Evolutionary conservation across 805 yeast genomes (phyloP), one percentile per base, ranked within the genome.

Genomic region (Zygoascus ofunaensis): DNA sequence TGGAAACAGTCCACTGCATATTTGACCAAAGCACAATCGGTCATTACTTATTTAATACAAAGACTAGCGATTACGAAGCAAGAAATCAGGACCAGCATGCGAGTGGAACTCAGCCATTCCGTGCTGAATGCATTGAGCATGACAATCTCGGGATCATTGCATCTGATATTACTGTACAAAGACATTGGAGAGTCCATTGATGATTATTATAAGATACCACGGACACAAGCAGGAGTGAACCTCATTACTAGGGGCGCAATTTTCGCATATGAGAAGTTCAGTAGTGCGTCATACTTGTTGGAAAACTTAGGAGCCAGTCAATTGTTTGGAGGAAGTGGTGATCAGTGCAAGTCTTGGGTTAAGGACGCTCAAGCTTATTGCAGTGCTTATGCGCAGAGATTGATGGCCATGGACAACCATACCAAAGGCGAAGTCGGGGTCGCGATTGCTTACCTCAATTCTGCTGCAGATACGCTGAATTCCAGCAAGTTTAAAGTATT

Each of bases 171-270:
- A 8, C 37, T 61, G 8, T 48, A 53, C 44, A 61, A 40, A 18
- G 52, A 49, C 39, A 38, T 48, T 33, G 48, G 35, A n/a, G 35
- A 32, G n/a, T 28, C 41, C 3, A 35, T 45, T 5, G 39, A 19
- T 23, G 36, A 39, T 14, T 41, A 44, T 18, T 35, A 48, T 24
- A 39, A 46, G 14, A 34, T 41, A 22, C 36, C 43, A 18, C 19
- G 37, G 17, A n/a, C 53, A 20, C 42, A 42, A 2, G 49, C 58
- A 1, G 50, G 59, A 15, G 50, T 60, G 8, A 46, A 51, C 5
- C 49, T 62, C 22, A 54, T 61, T 45, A 41, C 54, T 14, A 53
- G 65, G n/a, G 51, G 59, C 1, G 56, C 65, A 5, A 58, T 62
- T 30, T 58, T 44, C 42, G 60, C 63, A 1, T 48, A 51, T 20